Percentiles rank a stretch among this genome's conserved stretches.
These are phyloP conservation scores for Geotrichum restrictum DNA, from an alignment of 1,139 yeast species.

Conservation along the genomic window DNA sequence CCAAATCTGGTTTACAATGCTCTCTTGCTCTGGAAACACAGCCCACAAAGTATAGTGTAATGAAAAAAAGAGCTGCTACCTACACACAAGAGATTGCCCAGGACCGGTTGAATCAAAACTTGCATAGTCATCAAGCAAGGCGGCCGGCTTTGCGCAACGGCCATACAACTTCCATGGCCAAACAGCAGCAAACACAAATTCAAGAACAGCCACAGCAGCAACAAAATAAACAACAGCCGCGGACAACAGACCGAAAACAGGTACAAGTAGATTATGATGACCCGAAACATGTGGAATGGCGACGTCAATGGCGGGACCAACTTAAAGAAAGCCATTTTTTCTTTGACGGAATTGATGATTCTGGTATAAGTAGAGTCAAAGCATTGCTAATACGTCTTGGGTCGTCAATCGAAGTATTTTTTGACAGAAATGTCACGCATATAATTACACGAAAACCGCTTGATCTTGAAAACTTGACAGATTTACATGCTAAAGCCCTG, in stretches of 20 bases:
- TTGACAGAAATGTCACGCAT: slow-evolving; percentile 73
- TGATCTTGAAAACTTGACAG: slow-evolving; percentile 47
- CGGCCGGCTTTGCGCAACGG: slow-evolving; percentile 11
- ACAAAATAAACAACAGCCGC: slow-evolving; percentile 4
- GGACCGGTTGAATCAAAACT: background rate
- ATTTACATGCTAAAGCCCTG: slow-evolving; percentile 63
- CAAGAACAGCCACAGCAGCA: slow-evolving; percentile 9
- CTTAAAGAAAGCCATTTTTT: slow-evolving; percentile 72
- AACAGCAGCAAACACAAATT: slow-evolving; percentile 1
- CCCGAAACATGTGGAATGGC: slow-evolving; percentile 51
- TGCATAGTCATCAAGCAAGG: background rate
- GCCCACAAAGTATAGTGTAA: slow-evolving; percentile 9
- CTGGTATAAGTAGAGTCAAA: slow-evolving; percentile 49
- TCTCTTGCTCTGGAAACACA: slow-evolving; percentile 18
- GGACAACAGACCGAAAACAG: slow-evolving; percentile 9
- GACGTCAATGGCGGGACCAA: slow-evolving; percentile 71
- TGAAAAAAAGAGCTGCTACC: slow-evolving; percentile 9
- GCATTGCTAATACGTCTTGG: slow-evolving; percentile 38
- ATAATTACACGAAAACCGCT: slow-evolving; percentile 64
- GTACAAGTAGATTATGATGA: slow-evolving; percentile 24
- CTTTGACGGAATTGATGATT: slow-evolving; percentile 66
- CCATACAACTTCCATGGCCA: background rate
- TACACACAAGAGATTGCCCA: slow-evolving; percentile 1
- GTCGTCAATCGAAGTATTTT: slow-evolving; percentile 59
- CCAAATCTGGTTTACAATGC: background rate